These are phyloP conservation scores for Yamadazyma dendronema DNA, from an alignment of 1,139 yeast species.

Conservation along the genomic window DNA sequence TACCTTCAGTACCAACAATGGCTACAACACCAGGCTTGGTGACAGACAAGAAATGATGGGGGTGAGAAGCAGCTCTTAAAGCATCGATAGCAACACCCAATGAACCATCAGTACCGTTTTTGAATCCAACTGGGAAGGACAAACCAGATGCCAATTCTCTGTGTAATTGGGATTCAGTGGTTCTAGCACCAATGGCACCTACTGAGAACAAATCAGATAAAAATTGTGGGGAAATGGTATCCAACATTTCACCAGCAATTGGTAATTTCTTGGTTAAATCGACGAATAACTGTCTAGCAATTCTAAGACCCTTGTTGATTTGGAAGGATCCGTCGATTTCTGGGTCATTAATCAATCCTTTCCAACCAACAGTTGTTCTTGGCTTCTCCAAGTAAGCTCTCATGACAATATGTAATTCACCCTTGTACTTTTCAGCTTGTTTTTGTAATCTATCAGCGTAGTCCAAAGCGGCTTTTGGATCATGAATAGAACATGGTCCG, in stretches of 20 bases:
- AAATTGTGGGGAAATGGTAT: slow-evolving; percentile 97
- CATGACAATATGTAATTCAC: slow-evolving; percentile 84
- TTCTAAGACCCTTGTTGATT: slow-evolving; percentile 90
- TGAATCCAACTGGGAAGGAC: slow-evolving; percentile 97
- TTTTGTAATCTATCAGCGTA: slow-evolving; percentile 72
- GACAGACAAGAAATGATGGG: slow-evolving; percentile 96
- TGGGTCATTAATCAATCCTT: slow-evolving; percentile 96
- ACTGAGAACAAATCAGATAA: slow-evolving; percentile 86
- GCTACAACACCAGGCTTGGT: slow-evolving; percentile 97
- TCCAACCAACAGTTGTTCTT: slow-evolving; percentile 99
- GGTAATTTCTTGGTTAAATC: slow-evolving; percentile 81
- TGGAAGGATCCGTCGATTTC: slow-evolving; percentile 90
- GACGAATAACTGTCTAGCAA: slow-evolving; percentile 81
- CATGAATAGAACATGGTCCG: slow-evolving; percentile 98
- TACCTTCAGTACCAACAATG: slow-evolving; percentile 92
- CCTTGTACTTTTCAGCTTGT: slow-evolving; percentile 64
- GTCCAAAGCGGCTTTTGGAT: slow-evolving; percentile 83
- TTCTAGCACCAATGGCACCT: slow-evolving; percentile 99
- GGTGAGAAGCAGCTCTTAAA: slow-evolving; percentile 83
- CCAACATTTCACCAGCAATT: slow-evolving; percentile 96
- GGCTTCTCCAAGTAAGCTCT: slow-evolving; percentile 98
- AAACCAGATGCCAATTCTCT: slow-evolving; percentile 96
- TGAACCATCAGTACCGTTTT: slow-evolving; percentile 97
- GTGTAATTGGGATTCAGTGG: slow-evolving; percentile 97
- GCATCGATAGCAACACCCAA: slow-evolving; percentile 94